Percentiles rank a stretch among this genome's conserved stretches.
Conservation (phyloP, 192 early-diverging fungal genomes). For the Backusella macrospora region DNA sequence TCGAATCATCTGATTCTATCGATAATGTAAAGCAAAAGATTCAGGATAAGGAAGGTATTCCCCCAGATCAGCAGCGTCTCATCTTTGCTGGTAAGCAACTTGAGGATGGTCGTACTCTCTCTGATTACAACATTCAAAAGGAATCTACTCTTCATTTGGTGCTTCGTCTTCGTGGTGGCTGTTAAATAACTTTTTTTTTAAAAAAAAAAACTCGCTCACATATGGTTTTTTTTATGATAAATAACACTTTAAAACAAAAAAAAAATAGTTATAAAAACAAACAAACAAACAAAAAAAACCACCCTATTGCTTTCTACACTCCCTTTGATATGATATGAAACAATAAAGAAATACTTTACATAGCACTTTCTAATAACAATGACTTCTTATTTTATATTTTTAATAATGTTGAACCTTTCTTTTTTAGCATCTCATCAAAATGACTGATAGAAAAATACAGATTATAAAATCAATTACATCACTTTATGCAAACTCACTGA, state of each 20-base stretch:
- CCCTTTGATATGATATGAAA: background rate
- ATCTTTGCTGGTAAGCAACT: slow-evolving; percentile 86
- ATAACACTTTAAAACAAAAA: background rate
- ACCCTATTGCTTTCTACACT: background rate
- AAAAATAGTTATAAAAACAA: background rate
- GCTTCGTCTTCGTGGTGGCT: slow-evolving; percentile 78
- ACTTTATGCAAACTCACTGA: background rate
- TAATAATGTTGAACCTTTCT: slow-evolving; percentile 27
- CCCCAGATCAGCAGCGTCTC: slow-evolving; percentile 81
- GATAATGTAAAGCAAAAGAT: slow-evolving; percentile 89
- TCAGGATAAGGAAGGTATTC: slow-evolving; percentile 95
- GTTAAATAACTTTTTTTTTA: slow-evolving; percentile 47
- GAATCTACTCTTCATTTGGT: slow-evolving; percentile 80
- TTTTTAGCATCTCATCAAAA: slow-evolving; percentile 20
- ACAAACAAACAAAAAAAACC: slow-evolving; percentile 6
- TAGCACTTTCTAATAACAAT: background rate
- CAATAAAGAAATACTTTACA: slow-evolving; percentile 4
- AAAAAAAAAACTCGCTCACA: slow-evolving; percentile 38
- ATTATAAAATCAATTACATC: background rate
- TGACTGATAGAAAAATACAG: background rate
- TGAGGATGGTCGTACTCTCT: slow-evolving; percentile 72
- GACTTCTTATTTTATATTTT: too few species aligned
- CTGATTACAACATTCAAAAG: slow-evolving; percentile 83
- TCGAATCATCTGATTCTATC: slow-evolving; percentile 76
- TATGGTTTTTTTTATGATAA: background rate